Evolutionary conservation across 257 asterid genomes (phyloP).

Genomic region (Solanum arcanum): DNA sequence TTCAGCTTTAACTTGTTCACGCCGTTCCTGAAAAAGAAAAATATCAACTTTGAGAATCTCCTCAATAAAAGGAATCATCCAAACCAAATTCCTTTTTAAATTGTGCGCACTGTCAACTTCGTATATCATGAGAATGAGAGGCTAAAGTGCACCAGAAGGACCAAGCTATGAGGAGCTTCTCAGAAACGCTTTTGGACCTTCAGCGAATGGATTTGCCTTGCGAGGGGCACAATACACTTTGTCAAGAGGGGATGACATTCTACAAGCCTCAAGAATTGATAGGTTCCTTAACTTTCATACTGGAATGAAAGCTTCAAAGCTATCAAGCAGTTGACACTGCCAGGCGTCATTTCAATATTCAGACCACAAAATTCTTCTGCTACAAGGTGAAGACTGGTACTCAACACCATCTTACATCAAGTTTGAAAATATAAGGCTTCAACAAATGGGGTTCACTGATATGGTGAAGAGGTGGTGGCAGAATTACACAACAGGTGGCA

Average conservation of each 20-base stretch:
- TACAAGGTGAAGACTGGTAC: not conserved
- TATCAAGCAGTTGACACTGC: not conserved
- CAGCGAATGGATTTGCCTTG: not conserved
- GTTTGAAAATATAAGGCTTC: not conserved
- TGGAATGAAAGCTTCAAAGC: not conserved
- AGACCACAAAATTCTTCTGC: not conserved
- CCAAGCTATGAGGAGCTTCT: not conserved
- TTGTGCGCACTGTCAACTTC: not conserved
- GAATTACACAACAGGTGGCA: not conserved
- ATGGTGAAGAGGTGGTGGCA: not conserved
- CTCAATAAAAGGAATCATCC: not conserved
- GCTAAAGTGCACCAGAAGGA: not conserved
- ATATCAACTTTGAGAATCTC: not conserved
- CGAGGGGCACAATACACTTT: not conserved
- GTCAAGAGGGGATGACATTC: not conserved
- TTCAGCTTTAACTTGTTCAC: constrained; percentile 74
- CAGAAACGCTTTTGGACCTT: not conserved
- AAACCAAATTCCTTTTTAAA: not conserved
- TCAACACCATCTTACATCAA: not conserved
- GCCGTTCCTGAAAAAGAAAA: constrained; percentile 44
- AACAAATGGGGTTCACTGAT: not conserved
- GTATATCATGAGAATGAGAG: not conserved
- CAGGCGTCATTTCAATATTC: not conserved
- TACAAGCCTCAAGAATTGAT: not conserved
- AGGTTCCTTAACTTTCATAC: not conserved